Percentiles rank a stretch among this genome's conserved stretches.
Evolutionary conservation across 768 basidiomycete species (phyloP).

Genomic region (Tylopilus rubrobrunneus): DNA sequence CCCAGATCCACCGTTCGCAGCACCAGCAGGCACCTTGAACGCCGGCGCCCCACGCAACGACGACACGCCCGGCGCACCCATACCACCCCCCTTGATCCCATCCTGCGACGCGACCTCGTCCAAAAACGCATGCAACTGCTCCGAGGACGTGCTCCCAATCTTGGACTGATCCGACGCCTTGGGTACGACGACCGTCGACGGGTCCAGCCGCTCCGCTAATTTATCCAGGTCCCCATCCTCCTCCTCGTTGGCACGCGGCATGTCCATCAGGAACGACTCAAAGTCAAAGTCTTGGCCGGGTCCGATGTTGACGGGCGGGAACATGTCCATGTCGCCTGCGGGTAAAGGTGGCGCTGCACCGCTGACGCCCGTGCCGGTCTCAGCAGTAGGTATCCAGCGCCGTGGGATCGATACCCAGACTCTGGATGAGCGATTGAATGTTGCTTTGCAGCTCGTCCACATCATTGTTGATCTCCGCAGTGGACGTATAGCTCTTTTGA

Average conservation of each 20-base stretch:
- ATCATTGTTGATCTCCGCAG: conserved; percentile 65
- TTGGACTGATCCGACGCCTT: conserved; percentile 25
- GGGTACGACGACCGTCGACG: conserved; percentile 30
- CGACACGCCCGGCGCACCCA: neutral
- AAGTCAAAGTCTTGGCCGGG: conserved; percentile 33
- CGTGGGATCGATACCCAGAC: conserved; percentile 60
- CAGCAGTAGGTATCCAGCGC: conserved; percentile 15
- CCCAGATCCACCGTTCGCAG: neutral
- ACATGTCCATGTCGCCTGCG: conserved; percentile 16
- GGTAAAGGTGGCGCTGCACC: conserved; percentile 3
- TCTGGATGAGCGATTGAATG: conserved; percentile 69
- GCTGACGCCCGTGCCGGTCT: conserved; percentile 6
- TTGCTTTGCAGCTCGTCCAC: conserved; percentile 66
- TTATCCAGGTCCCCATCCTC: conserved; percentile 31
- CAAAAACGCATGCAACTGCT: conserved; percentile 40
- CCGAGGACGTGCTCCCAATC: conserved; percentile 30
- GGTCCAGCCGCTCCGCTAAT: conserved; percentile 31
- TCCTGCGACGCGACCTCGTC: conserved; percentile 40
- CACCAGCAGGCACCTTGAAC: conserved; percentile 7
- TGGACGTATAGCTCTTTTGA: conserved; percentile 54
- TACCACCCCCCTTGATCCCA: conserved; percentile 7
- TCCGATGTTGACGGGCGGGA: conserved; percentile 8
- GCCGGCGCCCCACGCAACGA: neutral
- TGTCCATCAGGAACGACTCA: conserved; percentile 39
- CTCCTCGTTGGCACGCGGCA: conserved; percentile 29